A percentile compares a stretch with the other conserved stretches of the same genome.
Evolutionary conservation across 495 filamentous ascomycete species (phyloP).

Genomic region (Neohortaea acidophila): DNA sequence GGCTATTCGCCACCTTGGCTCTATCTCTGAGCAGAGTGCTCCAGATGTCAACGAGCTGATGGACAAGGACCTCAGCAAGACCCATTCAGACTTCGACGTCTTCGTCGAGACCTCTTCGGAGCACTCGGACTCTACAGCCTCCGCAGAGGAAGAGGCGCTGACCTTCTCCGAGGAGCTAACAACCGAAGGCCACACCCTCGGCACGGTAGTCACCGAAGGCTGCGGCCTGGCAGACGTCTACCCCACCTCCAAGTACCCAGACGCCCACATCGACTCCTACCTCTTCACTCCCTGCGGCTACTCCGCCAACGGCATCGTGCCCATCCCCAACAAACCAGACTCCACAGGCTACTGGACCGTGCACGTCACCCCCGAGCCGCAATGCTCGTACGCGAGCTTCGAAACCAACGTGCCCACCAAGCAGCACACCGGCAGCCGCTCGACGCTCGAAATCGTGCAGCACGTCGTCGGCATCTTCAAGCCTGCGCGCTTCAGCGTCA

Average conservation of each 20-base stretch:
- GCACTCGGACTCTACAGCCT: constrained; percentile 39
- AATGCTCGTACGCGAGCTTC: constrained; percentile 98
- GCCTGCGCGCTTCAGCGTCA: constrained; percentile 91
- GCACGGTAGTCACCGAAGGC: constrained; percentile 77
- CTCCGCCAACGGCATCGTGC: constrained; percentile 93
- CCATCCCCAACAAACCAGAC: constrained; percentile 43
- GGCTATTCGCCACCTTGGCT: constrained; percentile 36
- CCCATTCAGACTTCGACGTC: constrained; percentile 53
- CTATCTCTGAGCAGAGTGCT: constrained; percentile 21
- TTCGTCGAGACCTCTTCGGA: constrained; percentile 63
- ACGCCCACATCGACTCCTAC: constrained; percentile 90
- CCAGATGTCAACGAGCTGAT: constrained; percentile 25
- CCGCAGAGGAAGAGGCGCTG: constrained; percentile 39
- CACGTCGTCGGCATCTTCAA: constrained; percentile 93
- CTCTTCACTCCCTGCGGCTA: constrained; percentile 96
- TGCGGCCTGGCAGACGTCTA: constrained; percentile 88
- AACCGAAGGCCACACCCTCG: constrained; percentile 87
- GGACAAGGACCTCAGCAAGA: constrained; percentile 20
- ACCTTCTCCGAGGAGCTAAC: constrained; percentile 57
- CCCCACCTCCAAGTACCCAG: constrained; percentile 69
- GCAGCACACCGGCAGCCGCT: constrained; percentile 54
- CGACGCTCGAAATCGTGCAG: constrained; percentile 78
- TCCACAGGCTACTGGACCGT: constrained; percentile 91
- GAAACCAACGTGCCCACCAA: constrained; percentile 96
- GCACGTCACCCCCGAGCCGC: constrained; percentile 92